These are phyloP conservation scores for Aegle marmelos DNA, from an alignment of 345 rosid species.

Conservation along the genomic window DNA sequence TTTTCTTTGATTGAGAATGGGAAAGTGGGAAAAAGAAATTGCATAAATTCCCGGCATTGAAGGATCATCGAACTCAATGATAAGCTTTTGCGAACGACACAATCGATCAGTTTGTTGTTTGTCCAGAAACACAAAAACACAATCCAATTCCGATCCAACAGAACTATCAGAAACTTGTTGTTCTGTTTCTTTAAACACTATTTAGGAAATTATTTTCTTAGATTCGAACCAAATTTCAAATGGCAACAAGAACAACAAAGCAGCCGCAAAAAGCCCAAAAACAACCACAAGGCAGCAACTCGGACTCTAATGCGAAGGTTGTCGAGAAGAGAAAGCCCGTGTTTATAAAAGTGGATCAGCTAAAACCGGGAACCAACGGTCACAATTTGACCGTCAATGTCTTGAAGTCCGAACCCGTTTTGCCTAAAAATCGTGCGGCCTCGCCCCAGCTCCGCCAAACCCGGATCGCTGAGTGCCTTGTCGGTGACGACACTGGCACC, in stretches of 20 bases:
- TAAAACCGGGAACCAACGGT: slow-evolving; percentile 65
- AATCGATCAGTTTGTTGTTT: not conserved
- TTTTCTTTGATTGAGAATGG: too few relatives aligned
- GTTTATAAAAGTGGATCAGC: slow-evolving; percentile 59
- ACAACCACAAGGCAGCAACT: slow-evolving; percentile 5
- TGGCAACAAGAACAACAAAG: slow-evolving; percentile 18
- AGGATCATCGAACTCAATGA: not conserved
- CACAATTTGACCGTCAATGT: slow-evolving; percentile 63
- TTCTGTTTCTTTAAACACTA: too few relatives aligned
- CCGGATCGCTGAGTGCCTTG: slow-evolving; percentile 65
- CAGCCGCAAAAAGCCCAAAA: slow-evolving; percentile 23
- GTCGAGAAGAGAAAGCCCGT: slow-evolving; percentile 62
- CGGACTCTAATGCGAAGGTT: slow-evolving; percentile 7
- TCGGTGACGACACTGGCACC: slow-evolving; percentile 70
- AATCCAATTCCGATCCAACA: not conserved
- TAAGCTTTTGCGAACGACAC: too few relatives aligned
- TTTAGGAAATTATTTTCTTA: not conserved
- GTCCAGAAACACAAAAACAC: not conserved
- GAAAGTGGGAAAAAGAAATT: too few relatives aligned
- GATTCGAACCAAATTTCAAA: not conserved
- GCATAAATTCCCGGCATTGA: not conserved
- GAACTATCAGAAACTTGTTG: too few relatives aligned
- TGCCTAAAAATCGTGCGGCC: slow-evolving; percentile 39
- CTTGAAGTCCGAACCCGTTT: slow-evolving; percentile 42
- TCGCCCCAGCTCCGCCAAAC: slow-evolving; percentile 40